Percentiles rank a stretch among this genome's conserved stretches.
Evolutionary conservation across 257 asterid species (phyloP).

Genomic region (Parsonsia alboflavescens): DNA sequence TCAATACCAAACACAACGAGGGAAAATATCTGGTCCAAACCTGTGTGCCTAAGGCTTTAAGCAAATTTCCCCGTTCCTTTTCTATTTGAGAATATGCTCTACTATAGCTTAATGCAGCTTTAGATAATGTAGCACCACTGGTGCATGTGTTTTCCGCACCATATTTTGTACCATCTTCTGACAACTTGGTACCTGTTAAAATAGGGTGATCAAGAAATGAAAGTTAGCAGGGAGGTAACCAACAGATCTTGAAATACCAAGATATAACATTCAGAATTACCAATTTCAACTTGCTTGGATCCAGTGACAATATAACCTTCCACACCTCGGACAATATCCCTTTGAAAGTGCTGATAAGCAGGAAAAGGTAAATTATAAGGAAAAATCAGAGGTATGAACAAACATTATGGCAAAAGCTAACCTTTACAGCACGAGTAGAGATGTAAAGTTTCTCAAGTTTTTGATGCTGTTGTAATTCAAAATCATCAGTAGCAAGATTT

Average conservation of each 20-base stretch:
- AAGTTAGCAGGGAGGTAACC: not conserved
- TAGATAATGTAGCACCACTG: slow-evolving; percentile 82
- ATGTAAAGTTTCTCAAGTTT: slow-evolving; percentile 58
- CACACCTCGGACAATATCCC: slow-evolving; percentile 69
- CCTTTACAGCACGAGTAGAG: slow-evolving; percentile 83
- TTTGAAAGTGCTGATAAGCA: slow-evolving; percentile 56
- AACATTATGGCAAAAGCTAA: slow-evolving; percentile 15
- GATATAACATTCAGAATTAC: slow-evolving; percentile 26
- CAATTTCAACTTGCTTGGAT: slow-evolving; percentile 71
- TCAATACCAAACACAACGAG: not conserved
- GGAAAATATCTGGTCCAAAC: slow-evolving; percentile 25
- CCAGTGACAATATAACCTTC: slow-evolving; percentile 68
- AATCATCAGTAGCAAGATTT: slow-evolving; percentile 38
- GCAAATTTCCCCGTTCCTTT: slow-evolving; percentile 91
- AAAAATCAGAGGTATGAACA: not conserved
- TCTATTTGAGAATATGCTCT: slow-evolving; percentile 91
- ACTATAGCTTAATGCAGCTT: slow-evolving; percentile 82
- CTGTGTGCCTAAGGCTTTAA: slow-evolving; percentile 98
- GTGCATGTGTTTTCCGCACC: slow-evolving; percentile 91
- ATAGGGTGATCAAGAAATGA: not conserved
- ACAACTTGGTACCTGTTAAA: slow-evolving; percentile 71
- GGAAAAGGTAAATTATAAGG: not conserved
- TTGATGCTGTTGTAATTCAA: slow-evolving; percentile 46
- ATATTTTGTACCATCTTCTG: slow-evolving; percentile 92
- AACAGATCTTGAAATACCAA: not conserved